phyloP scores from a whole-genome alignment of 306 rosid species.

The Lupinus albus region DNA sequence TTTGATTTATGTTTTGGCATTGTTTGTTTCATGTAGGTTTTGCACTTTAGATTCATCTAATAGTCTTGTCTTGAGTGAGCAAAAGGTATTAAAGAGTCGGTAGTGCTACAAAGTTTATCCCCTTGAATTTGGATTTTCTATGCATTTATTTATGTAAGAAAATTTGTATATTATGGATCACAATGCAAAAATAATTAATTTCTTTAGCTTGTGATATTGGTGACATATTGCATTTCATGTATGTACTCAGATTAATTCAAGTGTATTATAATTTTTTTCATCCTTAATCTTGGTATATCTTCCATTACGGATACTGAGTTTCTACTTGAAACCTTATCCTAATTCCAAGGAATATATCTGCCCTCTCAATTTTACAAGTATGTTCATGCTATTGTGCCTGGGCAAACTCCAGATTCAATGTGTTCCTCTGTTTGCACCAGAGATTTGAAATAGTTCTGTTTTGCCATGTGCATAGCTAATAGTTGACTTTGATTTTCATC shows the following conservation, averaged over 20 bases:
- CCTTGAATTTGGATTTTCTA: not conserved
- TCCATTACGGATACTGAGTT: not conserved
- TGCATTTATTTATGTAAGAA: not conserved
- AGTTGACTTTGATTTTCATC: conserved; percentile 14
- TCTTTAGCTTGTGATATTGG: not conserved
- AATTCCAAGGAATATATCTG: not conserved
- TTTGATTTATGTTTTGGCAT: not conserved
- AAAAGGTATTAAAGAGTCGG: not conserved
- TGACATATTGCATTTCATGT: not conserved
- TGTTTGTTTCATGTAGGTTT: not conserved
- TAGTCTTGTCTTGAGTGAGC: not conserved
- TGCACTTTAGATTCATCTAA: not conserved
- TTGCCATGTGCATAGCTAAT: conserved; percentile 12
- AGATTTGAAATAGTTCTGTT: conserved; percentile 21
- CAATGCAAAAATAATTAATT: not conserved
- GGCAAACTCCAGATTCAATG: not conserved
- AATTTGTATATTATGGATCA: not conserved
- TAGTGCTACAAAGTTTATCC: not conserved
- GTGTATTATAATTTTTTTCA: not conserved
- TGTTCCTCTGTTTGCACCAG: not conserved
- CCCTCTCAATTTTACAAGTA: not conserved
- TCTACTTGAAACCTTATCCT: not conserved
- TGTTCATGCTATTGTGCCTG: not conserved
- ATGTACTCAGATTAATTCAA: not conserved
- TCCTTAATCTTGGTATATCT: not conserved